Conservation (phyloP, 1,139 yeast species). For the Fermentozyma sake region DNA sequence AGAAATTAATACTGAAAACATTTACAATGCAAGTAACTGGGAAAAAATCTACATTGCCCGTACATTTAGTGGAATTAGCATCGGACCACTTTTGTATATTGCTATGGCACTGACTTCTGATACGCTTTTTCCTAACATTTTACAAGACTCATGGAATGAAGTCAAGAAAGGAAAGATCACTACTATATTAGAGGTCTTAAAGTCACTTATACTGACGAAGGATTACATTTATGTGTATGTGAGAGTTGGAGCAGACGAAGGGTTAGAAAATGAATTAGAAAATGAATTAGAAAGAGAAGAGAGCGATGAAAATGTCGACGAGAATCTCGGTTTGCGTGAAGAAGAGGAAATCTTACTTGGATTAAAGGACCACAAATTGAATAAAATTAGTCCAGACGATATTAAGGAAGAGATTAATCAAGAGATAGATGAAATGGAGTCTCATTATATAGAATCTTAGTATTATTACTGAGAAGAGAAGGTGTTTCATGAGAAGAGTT, state of each 20-base stretch:
- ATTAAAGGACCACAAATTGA: slow-evolving; percentile 1
- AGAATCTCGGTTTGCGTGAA: slow-evolving; percentile 1
- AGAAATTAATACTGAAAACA: slow-evolving; percentile 17
- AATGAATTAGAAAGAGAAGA: no score
- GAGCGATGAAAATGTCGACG: no score
- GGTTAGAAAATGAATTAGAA: slow-evolving; percentile 5
- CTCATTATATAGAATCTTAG: no score
- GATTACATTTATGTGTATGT: slow-evolving; percentile 30
- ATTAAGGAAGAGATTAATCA: slow-evolving; percentile 8
- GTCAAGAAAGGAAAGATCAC: slow-evolving; percentile 12
- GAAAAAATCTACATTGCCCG: slow-evolving; percentile 16
- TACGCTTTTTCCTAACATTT: no score
- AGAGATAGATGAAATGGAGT: slow-evolving; percentile 10
- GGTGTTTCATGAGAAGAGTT: no score
- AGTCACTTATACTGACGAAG: slow-evolving; percentile 6
- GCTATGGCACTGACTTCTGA: slow-evolving; percentile 10
- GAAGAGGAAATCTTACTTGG: not conserved
- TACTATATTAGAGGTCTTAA: slow-evolving; percentile 3
- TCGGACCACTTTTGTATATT: slow-evolving; percentile 5
- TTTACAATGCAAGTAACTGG: slow-evolving; percentile 23
- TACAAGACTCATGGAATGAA: no score
- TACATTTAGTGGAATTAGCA: slow-evolving; percentile 18
- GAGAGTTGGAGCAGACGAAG: slow-evolving; percentile 15
- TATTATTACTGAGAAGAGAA: no score
- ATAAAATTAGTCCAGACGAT: slow-evolving; percentile 8